These are phyloP conservation scores for Lentinula novae-zelandiae DNA, from an alignment of 1,284 basidiomycete genomes.

Conservation along the genomic window DNA sequence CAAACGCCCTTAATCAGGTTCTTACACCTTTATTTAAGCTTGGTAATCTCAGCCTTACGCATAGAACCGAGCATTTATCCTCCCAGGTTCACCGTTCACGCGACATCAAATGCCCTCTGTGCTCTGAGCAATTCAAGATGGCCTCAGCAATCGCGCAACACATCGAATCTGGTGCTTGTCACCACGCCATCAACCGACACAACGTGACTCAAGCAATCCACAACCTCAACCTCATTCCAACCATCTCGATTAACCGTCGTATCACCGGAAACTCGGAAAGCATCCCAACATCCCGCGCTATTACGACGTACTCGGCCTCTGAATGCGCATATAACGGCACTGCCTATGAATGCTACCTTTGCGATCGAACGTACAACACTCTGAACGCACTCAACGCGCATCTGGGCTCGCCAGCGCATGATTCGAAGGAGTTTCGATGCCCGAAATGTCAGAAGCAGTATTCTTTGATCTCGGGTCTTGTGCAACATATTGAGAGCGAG, in stretches of 20 bases:
- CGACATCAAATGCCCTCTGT: conserved; percentile 29
- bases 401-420: conserved; percentile 38
- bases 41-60: not conserved
- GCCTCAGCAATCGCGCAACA: conserved; percentile 33
- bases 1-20: conserved; percentile 10
- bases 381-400: conserved; percentile 35
- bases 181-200: conserved; percentile 29
- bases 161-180: conserved; percentile 32
- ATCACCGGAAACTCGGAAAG: conserved; percentile 19
- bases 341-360: conserved; percentile 39
- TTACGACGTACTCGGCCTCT: conserved; percentile 28
- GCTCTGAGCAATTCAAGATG: conserved; percentile 28
- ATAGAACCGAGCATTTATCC: conserved; percentile 20
- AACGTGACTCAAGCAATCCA: conserved; percentile 32
- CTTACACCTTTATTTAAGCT: not conserved
- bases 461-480: conserved; percentile 32
- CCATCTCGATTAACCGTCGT: conserved; percentile 29
- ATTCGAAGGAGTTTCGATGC: conserved; percentile 37
- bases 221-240: conserved; percentile 23
- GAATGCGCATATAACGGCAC: conserved; percentile 33
- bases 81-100: conserved; percentile 24
- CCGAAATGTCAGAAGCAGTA: conserved; percentile 35
- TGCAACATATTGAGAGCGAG: conserved; percentile 40
- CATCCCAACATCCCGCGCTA: not conserved
- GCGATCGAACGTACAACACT: conserved; percentile 27